Evolutionary conservation across 257 asterid species (phyloP), one percentile per base, ranked within the genome.

Genomic region (Salvia hispanica): DNA sequence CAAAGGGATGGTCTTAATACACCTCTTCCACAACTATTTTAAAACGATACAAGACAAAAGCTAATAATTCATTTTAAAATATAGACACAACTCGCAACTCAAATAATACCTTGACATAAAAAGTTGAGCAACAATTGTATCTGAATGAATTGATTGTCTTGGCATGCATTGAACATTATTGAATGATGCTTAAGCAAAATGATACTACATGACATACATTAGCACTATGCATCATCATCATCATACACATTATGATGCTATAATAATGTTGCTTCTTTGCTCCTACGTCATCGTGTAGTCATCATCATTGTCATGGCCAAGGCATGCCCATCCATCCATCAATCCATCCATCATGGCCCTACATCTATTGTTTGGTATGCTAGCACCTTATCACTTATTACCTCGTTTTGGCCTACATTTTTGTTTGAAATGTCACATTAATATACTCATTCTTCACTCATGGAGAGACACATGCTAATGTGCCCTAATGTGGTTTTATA

Each of bases 291-390:
- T 45, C 7, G 28, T 68, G 48, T 57, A 9, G 73, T 69, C 73
- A 69, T 68, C 73, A 69, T 46, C 73, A 69, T 68, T 66, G 58
- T 46, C 73, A 57, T 68, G 43, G 44, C 33, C 58, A 57, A 39
- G 43, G 43, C 43, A 39, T 39, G 43, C 43, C 43, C 43, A 39
- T 39, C 43, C 31, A 25, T 25, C 39, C 43, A 39, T 39, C 43
- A 1, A 25, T 25, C 39, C 43, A 39, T 8, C 42, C 42, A 37
- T 37, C 43, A 39, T 39, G 43, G 43, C 43, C 43, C 10, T 39
- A 39, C 43, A 39, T 39, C 40, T 36, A 36, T 7, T 7, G 4
- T 36, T 36, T 36, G 40, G 40, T 9, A 39, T 39, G 9, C 43
- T 25, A 25, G 31, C 43, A 39, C 43, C 8, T 39, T 8, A 39